Base-by-base conservation (phyloP, 2,329 filamentous ascomycete species). In the Alternaria consortialis region DNA sequence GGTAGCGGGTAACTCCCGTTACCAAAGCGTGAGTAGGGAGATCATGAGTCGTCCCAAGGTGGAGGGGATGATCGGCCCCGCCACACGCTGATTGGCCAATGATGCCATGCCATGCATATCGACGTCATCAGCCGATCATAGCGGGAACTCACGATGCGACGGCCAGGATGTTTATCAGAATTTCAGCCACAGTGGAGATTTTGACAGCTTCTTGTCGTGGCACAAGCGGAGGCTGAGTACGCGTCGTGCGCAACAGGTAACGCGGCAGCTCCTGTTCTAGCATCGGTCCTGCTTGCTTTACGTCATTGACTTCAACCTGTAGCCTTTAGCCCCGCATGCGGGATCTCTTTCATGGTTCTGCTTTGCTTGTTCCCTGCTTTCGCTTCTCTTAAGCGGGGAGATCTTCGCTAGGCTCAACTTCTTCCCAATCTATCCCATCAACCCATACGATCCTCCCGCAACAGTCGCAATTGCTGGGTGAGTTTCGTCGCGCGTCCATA, bases 301-400 rank as follows among this genome's bases (percentile, higher is more conserved):
- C 65, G 67, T 71, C 67, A 70, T 70, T 25, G 47, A 62, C 36
- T 44, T 29, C 39, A 53, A 47, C 50, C 40, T 37, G 42, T 57
- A 58, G 31, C 56, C 40, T 43, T 48, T 46, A 20, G 56, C 53
- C 58, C 58, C 64, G 56, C 56, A 32, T 59, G 17, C 36, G 31
- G 42, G 29, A 36, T 27, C 53, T 56, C 60, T 52, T 56, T 58
- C 20, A 63, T 46, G 40, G 20, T 9, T 48, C 51, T 36, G 46
- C 46, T 36, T 50, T 50, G 46, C 46, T 50, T 40, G 27, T 68
- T 67, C 53, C 68, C 58, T 70, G 68, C 57, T 70, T 70, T 69
- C 32, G 42, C 42, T 57, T 51, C 44, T 51, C 44, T 37, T 55
- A 53, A 54, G 60, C 42, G 58, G 56, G 54, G 40, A 50, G 23